Conservation (phyloP, 139 green algal genomes). For the Chlamydomonas asymmetrica region DNA sequence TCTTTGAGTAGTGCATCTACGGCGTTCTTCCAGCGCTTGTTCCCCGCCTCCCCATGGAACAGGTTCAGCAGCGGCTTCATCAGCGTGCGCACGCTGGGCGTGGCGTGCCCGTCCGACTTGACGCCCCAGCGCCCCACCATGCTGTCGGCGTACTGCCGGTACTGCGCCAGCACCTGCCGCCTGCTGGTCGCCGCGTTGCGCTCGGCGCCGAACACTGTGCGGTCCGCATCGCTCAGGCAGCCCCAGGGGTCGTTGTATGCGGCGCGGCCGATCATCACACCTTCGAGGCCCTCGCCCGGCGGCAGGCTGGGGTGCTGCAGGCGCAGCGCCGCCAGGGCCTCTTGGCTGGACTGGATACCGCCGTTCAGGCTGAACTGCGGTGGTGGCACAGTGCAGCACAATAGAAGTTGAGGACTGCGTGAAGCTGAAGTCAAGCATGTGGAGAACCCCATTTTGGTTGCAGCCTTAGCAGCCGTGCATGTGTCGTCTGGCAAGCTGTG, state of each 20-base stretch:
- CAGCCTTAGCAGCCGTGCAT: too few species aligned
- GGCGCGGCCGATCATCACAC: slow-evolving; percentile 88
- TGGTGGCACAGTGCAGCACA: not conserved
- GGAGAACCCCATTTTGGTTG: too few species aligned
- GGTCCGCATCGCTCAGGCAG: slow-evolving; percentile 76
- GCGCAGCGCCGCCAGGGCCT: slow-evolving; percentile 41
- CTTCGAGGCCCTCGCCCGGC: slow-evolving; percentile 52
- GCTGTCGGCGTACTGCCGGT: slow-evolving; percentile 74
- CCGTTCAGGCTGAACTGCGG: slow-evolving; percentile 53
- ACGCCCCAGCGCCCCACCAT: slow-evolving; percentile 60
- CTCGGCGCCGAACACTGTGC: slow-evolving; percentile 64
- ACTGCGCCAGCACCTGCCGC: slow-evolving; percentile 72
- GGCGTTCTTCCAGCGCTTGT: slow-evolving; percentile 59
- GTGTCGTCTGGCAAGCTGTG: too few species aligned
- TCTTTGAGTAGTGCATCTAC: slow-evolving; percentile 51
- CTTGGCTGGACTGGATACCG: slow-evolving; percentile 41
- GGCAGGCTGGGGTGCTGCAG: slow-evolving; percentile 11
- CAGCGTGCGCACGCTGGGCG: slow-evolving; percentile 67
- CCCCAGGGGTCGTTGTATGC: slow-evolving; percentile 89
- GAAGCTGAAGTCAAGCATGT: too few species aligned
- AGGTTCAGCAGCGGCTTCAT: slow-evolving; percentile 84
- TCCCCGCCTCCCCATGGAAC: slow-evolving; percentile 72
- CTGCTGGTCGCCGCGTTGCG: slow-evolving; percentile 62
- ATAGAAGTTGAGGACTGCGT: not conserved
- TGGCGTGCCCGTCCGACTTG: slow-evolving; percentile 48